Evolutionary conservation across 1,139 yeast species (phyloP), one percentile per base, ranked within the genome.

Genomic region (Yarrowia galli): DNA sequence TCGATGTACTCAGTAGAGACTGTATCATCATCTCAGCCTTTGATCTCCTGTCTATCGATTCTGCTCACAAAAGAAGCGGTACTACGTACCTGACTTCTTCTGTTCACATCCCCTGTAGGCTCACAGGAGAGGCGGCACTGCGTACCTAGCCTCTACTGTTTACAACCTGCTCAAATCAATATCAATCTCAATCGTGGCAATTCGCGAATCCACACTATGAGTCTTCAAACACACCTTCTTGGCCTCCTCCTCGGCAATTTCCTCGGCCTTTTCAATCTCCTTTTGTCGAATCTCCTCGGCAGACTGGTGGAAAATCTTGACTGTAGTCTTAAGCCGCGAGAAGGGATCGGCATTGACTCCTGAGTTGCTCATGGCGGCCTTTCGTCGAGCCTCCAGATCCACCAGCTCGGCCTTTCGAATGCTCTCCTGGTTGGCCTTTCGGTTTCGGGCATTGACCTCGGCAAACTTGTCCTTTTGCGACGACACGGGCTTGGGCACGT

Each of bases 251-350:
- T 71, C 65, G 75, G 75, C 42, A 77, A 71, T 63, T 75, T 76
- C 67, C 43, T 71, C 65, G 38, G 69, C 74, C 60, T 68, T 69
- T 13, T 64, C 68, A 20, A 70, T 68, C 63, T 69, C 70, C 56
- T 68, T 66, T 46, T 71, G 68, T 28, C 69, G 68, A 32, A 68
- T 69, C 49, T 72, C 71, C 53, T 72, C 72, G 18, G 74, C 78
- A 5, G 76, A 69, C 70, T 84, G 83, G 71, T 93, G 92, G 78
- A 92, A 93, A 70, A 92, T 88, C 75, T 91, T 86, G 0, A 98
- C 91, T 70, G 87, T 88, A 0, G 98, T 93, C 76, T 92, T 89
- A 75, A 95, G 84, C 77, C 98, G 85, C 71, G 92, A 87, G 78
- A 95, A 95, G 42, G 99, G 98, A 80, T 95, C 96, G 10, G 89